Base-by-base conservation (phyloP, 2,329 filamentous ascomycete genomes). In the Phialophora chinensis region DNA sequence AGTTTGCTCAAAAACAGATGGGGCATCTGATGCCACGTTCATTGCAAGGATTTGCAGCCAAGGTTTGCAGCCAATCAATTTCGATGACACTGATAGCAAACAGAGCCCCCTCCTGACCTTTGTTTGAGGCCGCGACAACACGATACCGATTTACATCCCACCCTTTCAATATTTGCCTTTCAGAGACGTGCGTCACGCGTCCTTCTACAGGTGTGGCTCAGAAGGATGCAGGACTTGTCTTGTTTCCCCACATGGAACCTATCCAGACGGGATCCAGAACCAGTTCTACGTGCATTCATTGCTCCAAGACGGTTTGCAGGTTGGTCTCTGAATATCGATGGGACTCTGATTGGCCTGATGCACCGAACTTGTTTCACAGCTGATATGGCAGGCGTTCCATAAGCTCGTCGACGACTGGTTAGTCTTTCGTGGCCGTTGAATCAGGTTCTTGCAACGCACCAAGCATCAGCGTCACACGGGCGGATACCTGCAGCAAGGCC, bases 201-300 rank as follows among this genome's bases (percentile, higher is more conserved):
- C 35, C 47, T 47, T 52, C 27, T 62, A 61, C 42, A 55, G 38
- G 55, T 55, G 57, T 62, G 61, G 55, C 53, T 55, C 20, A 55
- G 53, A 50, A 57, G 42, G 42, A 23, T 60, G 68, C 60, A 57
- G 57, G 54, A 57, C 53, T 53, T 63, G 62, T 66, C 47, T 64
- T 61, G 68, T 66, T 66, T 68, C 60, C 63, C 68, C 68, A 70
- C 66, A 70, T 50, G 63, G 65, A 70, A 70, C 68, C 59, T 66
- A 63, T 68, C 68, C 60, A 66, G 55, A 49, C 55, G 44, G 61
- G 52, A 66, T 65, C 58, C 47, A 67, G 56, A 61, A 42, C 62
- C 63, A 68, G 63, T 68, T 38, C 65, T 59, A 64, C 63, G 38
- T 64, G 49, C 68, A 54, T 20, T 35, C 47, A 29, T 50, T 57